These are phyloP conservation scores for Ochetophila trinervis DNA, from an alignment of 306 rosid species.

Conservation along the genomic window DNA sequence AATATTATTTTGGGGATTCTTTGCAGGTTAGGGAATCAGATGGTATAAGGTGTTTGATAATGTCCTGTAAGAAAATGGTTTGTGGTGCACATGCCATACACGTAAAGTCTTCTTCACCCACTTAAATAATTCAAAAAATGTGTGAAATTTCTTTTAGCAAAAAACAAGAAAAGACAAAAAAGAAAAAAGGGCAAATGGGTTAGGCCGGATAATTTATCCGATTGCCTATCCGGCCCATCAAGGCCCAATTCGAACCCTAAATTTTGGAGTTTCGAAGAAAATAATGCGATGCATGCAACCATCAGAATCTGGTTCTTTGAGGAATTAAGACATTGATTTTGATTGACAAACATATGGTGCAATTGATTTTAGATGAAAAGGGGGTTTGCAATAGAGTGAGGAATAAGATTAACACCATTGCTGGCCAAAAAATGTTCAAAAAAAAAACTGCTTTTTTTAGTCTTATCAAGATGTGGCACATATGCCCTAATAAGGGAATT, in stretches of 20 bases:
- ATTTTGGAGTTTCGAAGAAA: background rate
- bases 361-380: conserved; percentile 12
- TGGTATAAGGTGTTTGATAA: background rate
- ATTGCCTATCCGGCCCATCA: background rate
- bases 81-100: background rate
- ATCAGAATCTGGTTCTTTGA: conserved; percentile 23
- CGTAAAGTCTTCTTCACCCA: too few species aligned
- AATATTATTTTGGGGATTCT: background rate
- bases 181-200: background rate
- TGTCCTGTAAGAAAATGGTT: background rate
- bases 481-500: conserved; percentile 17
- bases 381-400: background rate
- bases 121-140: too few species aligned
- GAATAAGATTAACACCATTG: conserved; percentile 13
- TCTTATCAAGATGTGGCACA: conserved; percentile 26
- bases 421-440: conserved; percentile 34
- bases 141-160: too few species aligned
- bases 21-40: background rate
- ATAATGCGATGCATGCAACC: background rate
- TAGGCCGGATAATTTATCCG: background rate
- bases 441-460: background rate
- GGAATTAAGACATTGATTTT: conserved; percentile 26
- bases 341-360: conserved; percentile 23
- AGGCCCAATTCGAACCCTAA: too few species aligned
- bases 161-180: background rate